phyloP scores from a whole-genome alignment of 2,329 filamentous ascomycete genomes.

The Fusarium praegraminearum region DNA sequence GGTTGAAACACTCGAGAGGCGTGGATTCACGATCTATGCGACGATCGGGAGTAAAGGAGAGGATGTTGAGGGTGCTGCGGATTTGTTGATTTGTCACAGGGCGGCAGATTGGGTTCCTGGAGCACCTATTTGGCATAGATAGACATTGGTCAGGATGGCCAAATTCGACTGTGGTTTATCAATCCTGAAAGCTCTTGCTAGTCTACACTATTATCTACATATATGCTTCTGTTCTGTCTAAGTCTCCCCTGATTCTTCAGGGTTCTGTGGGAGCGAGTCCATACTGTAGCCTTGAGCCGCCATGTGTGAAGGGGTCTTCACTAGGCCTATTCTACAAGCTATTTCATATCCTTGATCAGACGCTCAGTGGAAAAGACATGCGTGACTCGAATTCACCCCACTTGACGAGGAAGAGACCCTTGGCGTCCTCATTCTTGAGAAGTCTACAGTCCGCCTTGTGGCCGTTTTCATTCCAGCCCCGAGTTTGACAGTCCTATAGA shows the following conservation, averaged over 20 bases:
- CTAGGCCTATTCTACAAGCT: background rate
- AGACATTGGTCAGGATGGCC: background rate
- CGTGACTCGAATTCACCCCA: conserved; percentile 3
- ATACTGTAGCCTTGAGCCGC: background rate
- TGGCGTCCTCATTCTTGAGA: conserved; percentile 14
- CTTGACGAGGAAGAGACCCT: conserved; percentile 17
- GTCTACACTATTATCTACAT: background rate
- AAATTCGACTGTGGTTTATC: background rate
- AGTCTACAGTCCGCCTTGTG: conserved; percentile 34
- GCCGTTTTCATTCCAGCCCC: conserved; percentile 15
- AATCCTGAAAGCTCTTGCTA: background rate
- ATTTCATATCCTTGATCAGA: background rate
- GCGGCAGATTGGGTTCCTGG: conserved; percentile 28
- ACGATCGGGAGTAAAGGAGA: conserved; percentile 9
- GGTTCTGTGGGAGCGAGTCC: background rate
- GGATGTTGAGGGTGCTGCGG: conserved; percentile 3
- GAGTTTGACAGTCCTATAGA: conserved; percentile 18
- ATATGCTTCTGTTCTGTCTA: background rate
- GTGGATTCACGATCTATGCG: conserved; percentile 21
- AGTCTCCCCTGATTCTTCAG: background rate
- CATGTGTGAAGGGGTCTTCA: background rate
- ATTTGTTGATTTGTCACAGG: conserved; percentile 31
- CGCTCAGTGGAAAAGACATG: background rate
- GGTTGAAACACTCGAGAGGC: conserved; percentile 9
- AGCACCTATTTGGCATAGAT: conserved; percentile 31